Evolutionary conservation across 495 filamentous ascomycete species (phyloP).

Genomic region (Lasiosphaeria ovina): DNA sequence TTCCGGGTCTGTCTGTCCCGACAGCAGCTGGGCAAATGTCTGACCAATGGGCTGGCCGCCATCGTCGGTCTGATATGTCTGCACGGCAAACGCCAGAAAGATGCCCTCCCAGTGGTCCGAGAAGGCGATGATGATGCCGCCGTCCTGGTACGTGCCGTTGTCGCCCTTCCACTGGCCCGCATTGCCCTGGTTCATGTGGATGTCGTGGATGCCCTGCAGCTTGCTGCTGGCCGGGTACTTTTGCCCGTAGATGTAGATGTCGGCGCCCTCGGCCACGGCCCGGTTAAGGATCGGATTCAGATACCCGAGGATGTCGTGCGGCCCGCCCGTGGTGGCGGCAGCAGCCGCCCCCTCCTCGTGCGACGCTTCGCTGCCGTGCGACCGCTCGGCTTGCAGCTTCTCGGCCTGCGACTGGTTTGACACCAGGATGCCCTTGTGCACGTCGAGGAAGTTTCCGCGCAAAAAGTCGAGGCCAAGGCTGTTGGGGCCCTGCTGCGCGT

Average conservation of each 20-base stretch:
- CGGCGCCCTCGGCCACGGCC: constrained; percentile 35
- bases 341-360: background rate
- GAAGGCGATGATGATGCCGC: constrained; percentile 34
- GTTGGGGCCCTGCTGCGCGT: constrained; percentile 14
- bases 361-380: too few relatives aligned
- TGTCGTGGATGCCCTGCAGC: constrained; percentile 37
- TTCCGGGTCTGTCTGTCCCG: background rate
- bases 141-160: constrained; percentile 42
- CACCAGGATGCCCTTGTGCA: constrained; percentile 27
- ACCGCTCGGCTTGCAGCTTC: too few relatives aligned
- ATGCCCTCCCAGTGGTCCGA: constrained; percentile 34
- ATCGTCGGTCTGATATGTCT: constrained; percentile 32
- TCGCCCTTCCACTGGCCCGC: constrained; percentile 20
- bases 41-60: constrained; percentile 17
- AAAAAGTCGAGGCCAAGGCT: constrained; percentile 32
- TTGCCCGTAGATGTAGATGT: constrained; percentile 36
- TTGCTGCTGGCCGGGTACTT: constrained; percentile 27
- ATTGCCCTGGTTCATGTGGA: constrained; percentile 49
- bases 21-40: constrained; percentile 11
- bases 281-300: constrained; percentile 36
- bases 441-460: constrained; percentile 27
- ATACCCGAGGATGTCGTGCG: constrained; percentile 35
- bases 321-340: too few relatives aligned
- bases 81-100: constrained; percentile 37
- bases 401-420: constrained; percentile 25